Evolutionary conservation across 2,329 filamentous ascomycete species (phyloP), one percentile per base, ranked within the genome.

Genomic region (Venturia oleaginea): DNA sequence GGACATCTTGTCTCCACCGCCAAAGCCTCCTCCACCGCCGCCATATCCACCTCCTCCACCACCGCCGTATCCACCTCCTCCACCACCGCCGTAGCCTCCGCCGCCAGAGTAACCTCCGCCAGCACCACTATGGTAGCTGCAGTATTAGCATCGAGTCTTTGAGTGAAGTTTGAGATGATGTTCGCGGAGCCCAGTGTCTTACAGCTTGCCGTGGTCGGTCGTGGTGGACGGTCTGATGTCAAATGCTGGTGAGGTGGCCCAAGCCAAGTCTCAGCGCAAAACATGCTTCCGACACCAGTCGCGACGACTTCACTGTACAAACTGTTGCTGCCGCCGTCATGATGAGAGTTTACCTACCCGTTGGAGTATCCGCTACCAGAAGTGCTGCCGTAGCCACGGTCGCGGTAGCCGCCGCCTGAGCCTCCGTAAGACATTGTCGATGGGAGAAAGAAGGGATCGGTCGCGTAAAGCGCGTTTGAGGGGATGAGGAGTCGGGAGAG

Each of bases 1-100:
- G 70, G 87, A 89, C 94, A 99, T 99, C 72, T 90, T 87, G 79
- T 99, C 94, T 76, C 93, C 92, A 68, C 84, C 86, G 65, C 83
- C 78, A 65, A 76, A 76, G 62, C 75, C 75, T 46, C 77, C 75
- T 62, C 76, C 71, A 17, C 71, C 71, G 17, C 70, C 68, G 51
- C 67, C 68, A 48, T 68, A 69, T 37, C 71, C 68, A 34, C 73
- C 73, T 6, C 67, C 66, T 59, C 67, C 67, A 57, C 68, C 66
- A 32, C 70, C 72, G 38, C 72, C 71, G 32, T 72, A 70, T 65
- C 71, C 72, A 63, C 67, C 67, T 34, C 70, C 71, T 66, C 73
- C 72, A 65, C 71, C 70, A 59, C 71, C 38, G 4, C 38, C 38
- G 13, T 61, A 54, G 42, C 64, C 57, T 46, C 65, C 37, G 19